Base-by-base conservation (phyloP, 169 alveolate species). In the Plasmodium berghei region DNA sequence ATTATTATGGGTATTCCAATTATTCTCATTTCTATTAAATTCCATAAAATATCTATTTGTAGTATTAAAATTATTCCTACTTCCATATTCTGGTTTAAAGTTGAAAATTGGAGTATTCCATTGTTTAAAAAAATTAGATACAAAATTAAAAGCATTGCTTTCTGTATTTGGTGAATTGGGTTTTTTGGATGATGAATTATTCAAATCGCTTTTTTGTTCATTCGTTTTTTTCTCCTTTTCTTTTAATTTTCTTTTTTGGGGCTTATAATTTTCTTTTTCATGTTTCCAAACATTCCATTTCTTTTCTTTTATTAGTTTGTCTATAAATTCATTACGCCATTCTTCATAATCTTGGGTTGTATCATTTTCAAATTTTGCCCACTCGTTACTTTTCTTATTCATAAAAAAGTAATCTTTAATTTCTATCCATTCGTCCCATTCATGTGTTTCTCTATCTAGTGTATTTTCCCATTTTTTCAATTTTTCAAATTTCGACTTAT, bases 401-500 rank as follows among this genome's bases (percentile, higher is more conserved):
- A 52, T 28, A 52, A 71, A 71, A 48, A 26, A 22, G 10, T 71
- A n/a, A 71, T 71, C 55, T 40, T 71, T 71, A 12, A 48, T 28
- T 26, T 71, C 26, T 16, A 52, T 52, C 66, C 83, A 71, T 34
- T 20, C 10, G 5, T 1, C 22, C 83, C 83, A 71, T 40, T 71
- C 83, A 10, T 4, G 14, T 64, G 55, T 14, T 40, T 71, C 83
- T 40, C 49, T 71, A n/a, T 49, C 1, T 49, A 52, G 12, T 52
- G 69, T 71, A 24, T 49, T 66, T 52, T 71, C 24, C 83, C 66
- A 71, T 71, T 24, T 71, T 12, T 52, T 49, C 66, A 63, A 22
- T 9, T 71, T 49, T 14, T 52, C n/a, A 18, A 40, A 48, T 46
- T 71, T 64, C 6, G 16, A 2, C 26, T 34, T 20, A 40, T 12